Conservation (phyloP, 2,329 filamentous ascomycete genomes). For the Tympanopsis confertula region DNA sequence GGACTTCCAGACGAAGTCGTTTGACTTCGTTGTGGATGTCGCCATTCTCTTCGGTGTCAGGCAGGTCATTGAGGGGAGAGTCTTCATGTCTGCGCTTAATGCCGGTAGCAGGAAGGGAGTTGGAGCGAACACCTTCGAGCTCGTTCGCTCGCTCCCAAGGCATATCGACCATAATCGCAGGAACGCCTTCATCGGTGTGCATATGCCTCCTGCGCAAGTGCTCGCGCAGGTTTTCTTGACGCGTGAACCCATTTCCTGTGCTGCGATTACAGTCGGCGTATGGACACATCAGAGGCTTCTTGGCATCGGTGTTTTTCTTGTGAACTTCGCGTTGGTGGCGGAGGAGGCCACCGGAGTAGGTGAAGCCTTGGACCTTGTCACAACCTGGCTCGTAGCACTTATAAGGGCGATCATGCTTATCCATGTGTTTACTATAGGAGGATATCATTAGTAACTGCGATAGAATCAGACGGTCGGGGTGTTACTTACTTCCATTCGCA, state of each 20-base stretch:
- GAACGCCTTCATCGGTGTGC: slow-evolving; percentile 45
- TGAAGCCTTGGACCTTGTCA: slow-evolving; percentile 86
- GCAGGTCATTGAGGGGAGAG: slow-evolving; percentile 1
- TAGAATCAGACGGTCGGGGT: slow-evolving; percentile 9
- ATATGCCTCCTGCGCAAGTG: slow-evolving; percentile 66
- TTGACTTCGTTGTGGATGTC: slow-evolving; percentile 55
- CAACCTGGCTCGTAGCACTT: slow-evolving; percentile 74
- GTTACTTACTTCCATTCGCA: slow-evolving; percentile 55
- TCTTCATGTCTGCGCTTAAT: slow-evolving; percentile 35
- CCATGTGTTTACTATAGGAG: slow-evolving; percentile 77
- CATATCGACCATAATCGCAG: slow-evolving; percentile 13
- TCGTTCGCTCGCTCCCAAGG: slow-evolving; percentile 21
- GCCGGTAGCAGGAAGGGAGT: slow-evolving; percentile 13
- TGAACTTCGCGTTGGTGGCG: slow-evolving; percentile 91
- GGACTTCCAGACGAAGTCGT: slow-evolving; percentile 52
- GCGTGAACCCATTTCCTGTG: slow-evolving; percentile 77
- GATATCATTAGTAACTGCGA: too few species aligned
- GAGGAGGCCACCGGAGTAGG: slow-evolving; percentile 80
- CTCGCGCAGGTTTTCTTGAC: slow-evolving; percentile 88
- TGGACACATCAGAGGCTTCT: slow-evolving; percentile 78
- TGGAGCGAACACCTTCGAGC: slow-evolving; percentile 26
- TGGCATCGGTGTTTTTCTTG: slow-evolving; percentile 76
- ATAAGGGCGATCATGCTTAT: slow-evolving; percentile 91
- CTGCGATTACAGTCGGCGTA: slow-evolving; percentile 81
- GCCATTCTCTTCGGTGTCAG: slow-evolving; percentile 15